Conservation (phyloP, 2,329 filamentous ascomycete genomes). For the Moelleriella libera region DNA sequence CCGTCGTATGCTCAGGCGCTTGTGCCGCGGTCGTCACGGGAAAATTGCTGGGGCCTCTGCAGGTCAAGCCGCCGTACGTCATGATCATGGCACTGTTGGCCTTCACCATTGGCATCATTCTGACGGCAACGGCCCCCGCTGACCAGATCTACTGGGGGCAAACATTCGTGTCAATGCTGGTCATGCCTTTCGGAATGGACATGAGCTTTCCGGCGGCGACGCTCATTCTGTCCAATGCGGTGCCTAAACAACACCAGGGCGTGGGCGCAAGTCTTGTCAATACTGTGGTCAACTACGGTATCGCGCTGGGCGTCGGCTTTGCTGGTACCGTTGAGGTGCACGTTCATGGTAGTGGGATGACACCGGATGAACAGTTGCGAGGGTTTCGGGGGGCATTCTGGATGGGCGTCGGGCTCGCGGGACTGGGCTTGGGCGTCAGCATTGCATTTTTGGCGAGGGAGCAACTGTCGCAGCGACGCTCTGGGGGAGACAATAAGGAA, state of each 20-base stretch:
- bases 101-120: conserved; percentile 26
- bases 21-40: conserved; percentile 29
- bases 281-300: conserved; percentile 55
- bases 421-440: conserved; percentile 7
- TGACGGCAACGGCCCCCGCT: conserved; percentile 33
- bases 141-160: conserved; percentile 51
- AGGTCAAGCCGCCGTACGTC: conserved; percentile 21
- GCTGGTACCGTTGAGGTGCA: conserved; percentile 47
- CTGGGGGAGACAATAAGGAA: not conserved
- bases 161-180: conserved; percentile 40
- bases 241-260: conserved; percentile 29
- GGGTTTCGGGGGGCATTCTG: conserved; percentile 9
- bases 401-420: conserved; percentile 24
- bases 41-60: conserved; percentile 22
- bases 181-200: conserved; percentile 52
- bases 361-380: conserved; percentile 4
- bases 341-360: conserved; percentile 11
- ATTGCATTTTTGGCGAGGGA: conserved; percentile 2
- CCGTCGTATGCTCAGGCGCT: conserved; percentile 26
- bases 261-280: conserved; percentile 40
- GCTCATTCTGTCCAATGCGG: conserved; percentile 41
- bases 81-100: conserved; percentile 29
- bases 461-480: not conserved
- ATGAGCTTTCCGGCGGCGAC: conserved; percentile 52
- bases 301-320: conserved; percentile 50